phyloP scores from a whole-genome alignment of 2,329 filamentous ascomycete genomes.

The Mycocentrospora acerina region DNA sequence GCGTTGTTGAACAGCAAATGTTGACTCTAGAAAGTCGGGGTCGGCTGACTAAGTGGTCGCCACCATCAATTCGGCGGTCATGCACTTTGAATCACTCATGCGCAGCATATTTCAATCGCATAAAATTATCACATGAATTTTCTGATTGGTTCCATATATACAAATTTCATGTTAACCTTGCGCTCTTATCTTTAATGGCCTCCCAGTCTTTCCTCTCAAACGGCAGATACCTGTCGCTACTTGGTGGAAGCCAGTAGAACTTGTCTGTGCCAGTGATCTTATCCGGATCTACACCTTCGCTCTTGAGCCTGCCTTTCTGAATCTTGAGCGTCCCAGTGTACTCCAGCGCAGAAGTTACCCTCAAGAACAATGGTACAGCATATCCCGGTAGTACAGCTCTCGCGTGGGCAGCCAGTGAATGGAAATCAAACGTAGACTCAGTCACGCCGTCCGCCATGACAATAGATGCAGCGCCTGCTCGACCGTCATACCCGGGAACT shows the following conservation, averaged over 20 bases:
- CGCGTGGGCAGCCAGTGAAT: constrained; percentile 42
- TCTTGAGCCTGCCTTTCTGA: constrained; percentile 46
- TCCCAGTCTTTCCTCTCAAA: constrained; percentile 44
- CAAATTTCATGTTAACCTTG: constrained; percentile 22
- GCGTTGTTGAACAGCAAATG: not conserved
- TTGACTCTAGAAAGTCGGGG: constrained; percentile 3
- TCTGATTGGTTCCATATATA: no score
- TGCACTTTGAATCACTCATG: no score
- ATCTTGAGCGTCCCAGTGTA: constrained; percentile 51
- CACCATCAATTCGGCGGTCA: constrained; percentile 2
- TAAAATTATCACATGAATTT: no score
- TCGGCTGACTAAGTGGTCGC: constrained; percentile 9
- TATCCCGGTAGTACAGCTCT: constrained; percentile 45
- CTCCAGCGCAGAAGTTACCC: constrained; percentile 43
- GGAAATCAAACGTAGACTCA: constrained; percentile 35
- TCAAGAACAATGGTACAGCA: constrained; percentile 49
- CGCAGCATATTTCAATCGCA: no score
- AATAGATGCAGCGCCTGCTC: constrained; percentile 47
- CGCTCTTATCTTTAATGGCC: constrained; percentile 30
- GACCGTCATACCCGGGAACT: constrained; percentile 48
- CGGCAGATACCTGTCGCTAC: constrained; percentile 38
- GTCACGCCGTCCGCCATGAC: constrained; percentile 40
- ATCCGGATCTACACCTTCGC: constrained; percentile 47
- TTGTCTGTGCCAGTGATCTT: constrained; percentile 41
- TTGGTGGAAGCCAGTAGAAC: constrained; percentile 46